Conservation (phyloP, 2,329 filamentous ascomycete species). For the Penicillium sp. region DNA sequence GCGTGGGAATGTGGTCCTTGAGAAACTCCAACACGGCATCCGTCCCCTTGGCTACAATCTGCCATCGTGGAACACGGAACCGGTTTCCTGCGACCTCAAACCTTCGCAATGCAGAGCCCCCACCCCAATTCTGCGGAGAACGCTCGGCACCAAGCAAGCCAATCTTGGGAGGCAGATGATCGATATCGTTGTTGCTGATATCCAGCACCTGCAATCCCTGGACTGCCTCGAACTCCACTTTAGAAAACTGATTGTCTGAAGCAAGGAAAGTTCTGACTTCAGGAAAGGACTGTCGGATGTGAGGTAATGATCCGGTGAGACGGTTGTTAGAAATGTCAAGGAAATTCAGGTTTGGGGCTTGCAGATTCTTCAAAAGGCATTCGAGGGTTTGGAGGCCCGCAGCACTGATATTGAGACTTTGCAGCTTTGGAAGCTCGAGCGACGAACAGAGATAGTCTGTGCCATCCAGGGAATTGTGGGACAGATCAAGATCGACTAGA, state of each 20-base stretch:
- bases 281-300: slow-evolving; percentile 62
- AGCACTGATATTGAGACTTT: slow-evolving; percentile 67
- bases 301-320: slow-evolving; percentile 61
- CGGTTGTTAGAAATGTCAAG: slow-evolving; percentile 79
- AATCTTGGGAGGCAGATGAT: slow-evolving; percentile 70
- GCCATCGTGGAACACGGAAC: slow-evolving; percentile 81
- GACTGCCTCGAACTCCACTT: slow-evolving; percentile 67
- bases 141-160: slow-evolving; percentile 64
- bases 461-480: slow-evolving; percentile 65
- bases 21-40: slow-evolving; percentile 78
- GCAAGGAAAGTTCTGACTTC: slow-evolving; percentile 64
- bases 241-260: slow-evolving; percentile 71
- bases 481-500: slow-evolving; percentile 65
- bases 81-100: slow-evolving; percentile 78
- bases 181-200: slow-evolving; percentile 78
- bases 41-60: slow-evolving; percentile 78
- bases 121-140: slow-evolving; percentile 30
- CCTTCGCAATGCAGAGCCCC: slow-evolving; percentile 51
- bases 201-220: slow-evolving; percentile 70
- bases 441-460: slow-evolving; percentile 60
- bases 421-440: slow-evolving; percentile 65
- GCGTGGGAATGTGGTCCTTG: slow-evolving; percentile 63
- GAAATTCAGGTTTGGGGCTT: slow-evolving; percentile 68
- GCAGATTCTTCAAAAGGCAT: slow-evolving; percentile 59
- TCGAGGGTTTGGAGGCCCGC: slow-evolving; percentile 68